Base-by-base conservation (phyloP, 176 grass and related monocot genomes). In the Stipa capillata region DNA sequence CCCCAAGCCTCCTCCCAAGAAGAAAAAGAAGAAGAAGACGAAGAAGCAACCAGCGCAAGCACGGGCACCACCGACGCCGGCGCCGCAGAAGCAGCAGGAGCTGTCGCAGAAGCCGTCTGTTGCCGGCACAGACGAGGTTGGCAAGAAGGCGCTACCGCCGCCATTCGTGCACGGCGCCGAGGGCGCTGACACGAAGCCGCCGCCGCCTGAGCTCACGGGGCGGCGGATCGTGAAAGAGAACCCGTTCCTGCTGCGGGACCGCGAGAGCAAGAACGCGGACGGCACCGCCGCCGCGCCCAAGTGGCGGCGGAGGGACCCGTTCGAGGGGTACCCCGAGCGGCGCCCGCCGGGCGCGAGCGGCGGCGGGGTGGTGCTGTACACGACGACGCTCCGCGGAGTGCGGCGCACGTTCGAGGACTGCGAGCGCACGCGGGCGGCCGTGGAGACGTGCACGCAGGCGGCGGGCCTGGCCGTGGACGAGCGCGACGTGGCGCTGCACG, bases 331-430 rank as follows among this genome's bases (percentile, higher is more conserved):
- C 40, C 92, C 96, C 2, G 92, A 98, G 88, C 74, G 79, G 0
- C 80, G 65, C 3, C 92, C 90, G 0, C 87, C 92, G 1, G 92
- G 95, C 7, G 79, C 91, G 20, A 16, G 78, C 1, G 87, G 87
- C 50, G 87, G 89, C 49, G 95, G 95, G 10, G 89, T 93, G 60
- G 92, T 98, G 69, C 85, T 98, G 10, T 98, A 98, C 85, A 98
- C 90, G 6, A 98, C 95, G 34, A 87, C 95, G 69, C 95, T 98
- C 66, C 83, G 81, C 72, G 92, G 95, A 33, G 85, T 98, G 54
- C 90, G 95, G 0, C 92, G 90, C n/a, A 98, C 95, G 59, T 98
- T 98, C 80, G 90, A 94, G 62, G 95, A 98, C 69, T 98, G 95
- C 84, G 95, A 98, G 85, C 76, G 79, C 73, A 80, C 83, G 57